Conservation (phyloP, 768 basidiomycete genomes). For the Dentipellis fragilis region DNA sequence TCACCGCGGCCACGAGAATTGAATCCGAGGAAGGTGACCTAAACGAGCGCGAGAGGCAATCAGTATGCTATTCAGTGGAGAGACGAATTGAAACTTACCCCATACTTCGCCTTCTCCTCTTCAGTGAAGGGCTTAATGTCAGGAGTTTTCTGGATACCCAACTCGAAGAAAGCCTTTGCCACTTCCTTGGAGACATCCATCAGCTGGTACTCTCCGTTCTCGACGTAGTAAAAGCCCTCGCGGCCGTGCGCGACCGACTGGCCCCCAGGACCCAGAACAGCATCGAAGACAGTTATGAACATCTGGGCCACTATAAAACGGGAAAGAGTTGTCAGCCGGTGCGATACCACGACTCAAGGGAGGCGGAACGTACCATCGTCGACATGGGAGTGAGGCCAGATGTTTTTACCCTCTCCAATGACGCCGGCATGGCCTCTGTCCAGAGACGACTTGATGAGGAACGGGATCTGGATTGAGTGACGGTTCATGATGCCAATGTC, state of each 20-base stretch:
- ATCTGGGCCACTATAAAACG: constrained; percentile 28
- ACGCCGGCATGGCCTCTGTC: constrained; percentile 38
- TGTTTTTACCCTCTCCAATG: constrained; percentile 42
- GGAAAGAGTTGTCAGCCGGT: background rate
- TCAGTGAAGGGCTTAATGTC: constrained; percentile 32
- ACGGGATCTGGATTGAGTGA: constrained; percentile 41
- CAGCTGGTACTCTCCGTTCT: constrained; percentile 21
- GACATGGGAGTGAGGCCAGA: constrained; percentile 50
- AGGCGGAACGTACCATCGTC: constrained; percentile 29
- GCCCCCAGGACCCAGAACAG: constrained; percentile 13
- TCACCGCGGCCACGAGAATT: constrained; percentile 36
- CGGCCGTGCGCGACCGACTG: constrained; percentile 18
- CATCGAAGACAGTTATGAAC: constrained; percentile 31
- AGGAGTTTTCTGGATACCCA: constrained; percentile 18
- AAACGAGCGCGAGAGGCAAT: background rate
- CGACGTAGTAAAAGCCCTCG: constrained; percentile 25
- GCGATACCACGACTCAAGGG: constrained; percentile 6
- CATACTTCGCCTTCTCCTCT: constrained; percentile 22
- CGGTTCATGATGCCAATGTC: constrained; percentile 42
- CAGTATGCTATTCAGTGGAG: background rate
- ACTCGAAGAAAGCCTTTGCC: constrained; percentile 22
- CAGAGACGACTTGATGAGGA: constrained; percentile 32
- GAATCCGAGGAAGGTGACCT: constrained; percentile 7
- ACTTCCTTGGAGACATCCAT: constrained; percentile 26
- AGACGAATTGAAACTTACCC: constrained; percentile 22